Base-by-base conservation (phyloP, 192 early-diverging fungal genomes). In the Entomortierella chlamydospora region DNA sequence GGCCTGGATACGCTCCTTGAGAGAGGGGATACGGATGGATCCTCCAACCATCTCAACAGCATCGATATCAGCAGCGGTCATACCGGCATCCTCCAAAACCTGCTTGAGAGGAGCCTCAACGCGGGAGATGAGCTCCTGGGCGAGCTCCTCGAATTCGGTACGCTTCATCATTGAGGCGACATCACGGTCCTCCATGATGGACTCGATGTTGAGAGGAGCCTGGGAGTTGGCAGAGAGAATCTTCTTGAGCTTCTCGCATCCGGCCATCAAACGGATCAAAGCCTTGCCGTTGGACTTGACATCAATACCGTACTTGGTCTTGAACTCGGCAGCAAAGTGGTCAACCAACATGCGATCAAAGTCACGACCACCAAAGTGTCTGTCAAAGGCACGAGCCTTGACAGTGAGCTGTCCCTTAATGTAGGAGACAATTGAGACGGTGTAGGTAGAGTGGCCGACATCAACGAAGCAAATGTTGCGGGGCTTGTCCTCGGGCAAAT, bases 231-330 rank as follows among this genome's bases (percentile, higher is more conserved):
- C 95, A 49, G 91, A 93, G 33, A 99, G 87, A 28, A 98, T 89
- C 91, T 99, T 99, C 92, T 99, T 99, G 68, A 95, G 93, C 86
- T 94, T 94, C 84, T 99, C 97, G 78, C 88, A 89, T 57, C 89
- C 96, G 54, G 93, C 90, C 53, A 93, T 87, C 73, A 99, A 88
- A 70, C 97, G 94, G 84, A 97, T 92, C 58, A 92, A 63, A 29
- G 96, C 96, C 90, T 97, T 97, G 80, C 86, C 86, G 87, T 94
- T 97, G 59, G 89, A 84, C 73, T 85, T 86, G 71, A 99, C 93
- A 81, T 99, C 92, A 54, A 98, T 92, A 83, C 96, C 96, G 89
- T 96, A 97, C 88, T 98, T 99, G 61, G 90, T 90, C 87, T 93
- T 89, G 87, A 97, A 97, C 64, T 95, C 90, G 42, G 85, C 88